phyloP scores from a whole-genome alignment of 805 yeast genomes.

The Zygoascus flipseniorum region DNA sequence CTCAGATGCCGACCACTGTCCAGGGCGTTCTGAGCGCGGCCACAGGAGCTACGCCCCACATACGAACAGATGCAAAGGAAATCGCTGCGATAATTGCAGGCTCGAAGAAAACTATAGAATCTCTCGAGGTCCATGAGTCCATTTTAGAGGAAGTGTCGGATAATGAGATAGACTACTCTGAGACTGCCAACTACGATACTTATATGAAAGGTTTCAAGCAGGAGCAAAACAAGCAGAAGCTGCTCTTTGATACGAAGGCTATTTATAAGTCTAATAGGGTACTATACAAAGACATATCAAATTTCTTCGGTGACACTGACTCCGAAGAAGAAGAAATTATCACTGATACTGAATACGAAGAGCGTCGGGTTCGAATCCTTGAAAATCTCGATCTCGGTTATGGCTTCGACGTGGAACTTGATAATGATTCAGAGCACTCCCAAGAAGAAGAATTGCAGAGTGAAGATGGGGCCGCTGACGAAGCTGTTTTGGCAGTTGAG shows the following conservation, averaged over 20 bases:
- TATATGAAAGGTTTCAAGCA: constrained; percentile 1
- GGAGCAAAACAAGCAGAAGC: constrained; percentile 3
- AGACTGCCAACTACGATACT: constrained; percentile 3
- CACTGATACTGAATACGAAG: constrained; percentile 1
- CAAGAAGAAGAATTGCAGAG: constrained; percentile 2
- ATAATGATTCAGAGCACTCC: neutral
- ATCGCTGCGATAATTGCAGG: constrained; percentile 48
- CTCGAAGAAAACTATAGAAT: constrained; percentile 8
- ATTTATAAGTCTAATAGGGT: neutral
- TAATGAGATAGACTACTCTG: neutral
- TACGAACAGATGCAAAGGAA: constrained; percentile 48
- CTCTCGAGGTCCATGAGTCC: neutral
- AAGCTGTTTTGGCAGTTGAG: constrained; percentile 1
- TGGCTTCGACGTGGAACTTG: constrained; percentile 1
- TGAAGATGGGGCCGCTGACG: constrained; percentile 4
- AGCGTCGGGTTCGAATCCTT: neutral
- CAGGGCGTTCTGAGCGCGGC: constrained; percentile 23
- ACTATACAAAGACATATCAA: neutral
- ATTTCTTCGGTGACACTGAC: constrained; percentile 2
- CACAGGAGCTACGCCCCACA: constrained; percentile 39
- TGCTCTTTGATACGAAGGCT: neutral
- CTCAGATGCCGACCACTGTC: constrained; percentile 49
- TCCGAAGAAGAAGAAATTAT: neutral
- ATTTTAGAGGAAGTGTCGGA: neutral
- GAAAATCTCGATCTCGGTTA: constrained; percentile 2